Percentiles rank a stretch among this genome's conserved stretches.
phyloP scores from a whole-genome alignment of 331 rosid species.

The Malus hybrid region DNA sequence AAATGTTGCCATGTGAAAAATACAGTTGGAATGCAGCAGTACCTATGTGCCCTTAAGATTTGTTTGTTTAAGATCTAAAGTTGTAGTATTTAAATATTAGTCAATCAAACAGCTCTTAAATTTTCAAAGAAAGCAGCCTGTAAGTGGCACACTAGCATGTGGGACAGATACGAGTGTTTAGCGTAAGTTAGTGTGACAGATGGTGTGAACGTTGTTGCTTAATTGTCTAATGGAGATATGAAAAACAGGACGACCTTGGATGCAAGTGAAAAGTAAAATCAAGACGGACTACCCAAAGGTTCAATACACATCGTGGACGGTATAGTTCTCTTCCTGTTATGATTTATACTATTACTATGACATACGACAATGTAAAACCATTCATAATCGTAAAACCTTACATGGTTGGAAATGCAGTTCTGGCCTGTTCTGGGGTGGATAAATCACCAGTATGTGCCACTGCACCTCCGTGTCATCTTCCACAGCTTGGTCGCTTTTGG shows the following conservation, averaged over 20 bases:
- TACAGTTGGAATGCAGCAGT: slow-evolving; percentile 4
- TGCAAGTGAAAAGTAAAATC: slow-evolving; percentile 71
- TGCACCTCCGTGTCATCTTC: slow-evolving; percentile 79
- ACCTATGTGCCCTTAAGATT: neutral
- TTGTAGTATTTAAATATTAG: neutral
- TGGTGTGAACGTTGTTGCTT: slow-evolving; percentile 14
- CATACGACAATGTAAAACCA: neutral
- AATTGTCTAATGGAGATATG: slow-evolving; percentile 18
- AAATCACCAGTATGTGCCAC: slow-evolving; percentile 81
- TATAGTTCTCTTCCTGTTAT: slow-evolving; percentile 9
- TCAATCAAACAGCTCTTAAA: neutral
- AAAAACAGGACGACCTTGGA: slow-evolving; percentile 77
- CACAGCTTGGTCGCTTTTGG: slow-evolving; percentile 66
- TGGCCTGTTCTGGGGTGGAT: slow-evolving; percentile 89
- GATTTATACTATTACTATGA: neutral
- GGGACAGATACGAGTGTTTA: neutral
- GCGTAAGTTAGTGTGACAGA: neutral
- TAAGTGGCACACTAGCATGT: neutral
- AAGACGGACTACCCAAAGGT: slow-evolving; percentile 80
- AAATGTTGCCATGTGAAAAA: slow-evolving; percentile 13
- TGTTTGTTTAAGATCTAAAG: neutral
- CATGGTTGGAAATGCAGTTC: slow-evolving; percentile 52
- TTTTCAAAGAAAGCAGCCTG: neutral
- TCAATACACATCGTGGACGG: slow-evolving; percentile 83
- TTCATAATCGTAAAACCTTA: slow-evolving; percentile 4